Evolutionary conservation across 805 yeast species (phyloP), one percentile per base, ranked within the genome.

Genomic region (Pichia insulana): DNA sequence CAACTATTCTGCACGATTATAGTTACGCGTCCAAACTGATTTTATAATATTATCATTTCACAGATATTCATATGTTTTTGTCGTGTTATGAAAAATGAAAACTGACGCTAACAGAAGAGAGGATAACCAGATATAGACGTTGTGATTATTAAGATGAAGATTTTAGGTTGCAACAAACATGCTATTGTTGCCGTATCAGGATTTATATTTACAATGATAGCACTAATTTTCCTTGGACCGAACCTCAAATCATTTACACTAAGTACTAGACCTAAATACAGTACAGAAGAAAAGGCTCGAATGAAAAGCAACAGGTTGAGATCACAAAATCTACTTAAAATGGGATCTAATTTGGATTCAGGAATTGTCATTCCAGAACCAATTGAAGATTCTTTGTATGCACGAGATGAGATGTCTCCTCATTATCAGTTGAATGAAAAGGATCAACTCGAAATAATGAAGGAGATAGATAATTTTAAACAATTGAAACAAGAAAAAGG

Each of bases 341-440:
- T 28, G 5, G 31, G 15, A 12, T 4, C 5, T 28, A 7, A 6
- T 28, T 11, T 6, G 5, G 31, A 28, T 28, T 28, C 31, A 28
- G 15, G 31, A 28, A 28, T 28, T n/a, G 15, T 28, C 10, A 28
- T 28, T 12, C 31, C 31, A 7, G 31, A 28, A 12, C 31, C 31
- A 11, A 28, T 28, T 11, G 31, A 32, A 16, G 42, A 39, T 34
- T 39, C 42, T 4, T 39, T 36, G n/a, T 39, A 39, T 28, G 42
- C 42, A 1, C 30, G 33, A 18, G 8, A 16, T 4, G 42, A 39
- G 16, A 17, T 25, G 3, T 34, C 26, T 15, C 22, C 34, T 22
- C 25, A 22, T 15, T 38, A 40, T 28, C 31, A 28, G 4, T 18
- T 34, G 9, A 31, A 31, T 17, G 37, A 40, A 4, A 41, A 33